Conservation (phyloP, 139 green algal species). For the Mychonastes homosphaera region DNA sequence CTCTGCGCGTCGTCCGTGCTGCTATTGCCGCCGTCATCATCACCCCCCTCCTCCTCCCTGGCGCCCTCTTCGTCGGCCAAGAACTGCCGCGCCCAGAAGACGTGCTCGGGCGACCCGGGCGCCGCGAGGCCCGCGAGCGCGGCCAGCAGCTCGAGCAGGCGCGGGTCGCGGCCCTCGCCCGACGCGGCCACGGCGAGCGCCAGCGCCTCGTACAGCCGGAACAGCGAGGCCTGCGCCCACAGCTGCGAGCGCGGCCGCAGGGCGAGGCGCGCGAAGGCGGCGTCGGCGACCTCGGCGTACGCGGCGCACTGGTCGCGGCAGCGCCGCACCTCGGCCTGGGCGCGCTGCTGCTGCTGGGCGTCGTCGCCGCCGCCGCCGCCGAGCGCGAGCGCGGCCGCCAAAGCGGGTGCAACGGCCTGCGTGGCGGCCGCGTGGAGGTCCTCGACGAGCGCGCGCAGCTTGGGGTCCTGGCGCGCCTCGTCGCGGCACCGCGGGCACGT, state of each 20-base stretch:
- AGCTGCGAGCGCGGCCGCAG: constrained; percentile 20
- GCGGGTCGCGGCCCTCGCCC: constrained; percentile 22
- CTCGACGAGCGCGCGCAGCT: constrained; percentile 21
- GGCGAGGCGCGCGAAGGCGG: constrained; percentile 20
- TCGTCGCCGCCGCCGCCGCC: too few species aligned
- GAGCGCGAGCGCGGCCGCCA: neutral
- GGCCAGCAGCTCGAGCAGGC: constrained; percentile 23
- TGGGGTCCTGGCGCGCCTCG: constrained; percentile 15
- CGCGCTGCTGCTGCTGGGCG: neutral
- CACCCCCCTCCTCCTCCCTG: too few species aligned
- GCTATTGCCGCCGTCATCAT: too few species aligned
- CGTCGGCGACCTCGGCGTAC: constrained; percentile 18
- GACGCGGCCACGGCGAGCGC: constrained; percentile 10
- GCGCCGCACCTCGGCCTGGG: neutral
- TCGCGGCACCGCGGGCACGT: constrained; percentile 15
- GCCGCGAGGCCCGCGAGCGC: constrained; percentile 16
- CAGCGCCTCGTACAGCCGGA: constrained; percentile 24
- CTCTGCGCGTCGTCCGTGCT: too few species aligned
- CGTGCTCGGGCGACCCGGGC: constrained; percentile 19
- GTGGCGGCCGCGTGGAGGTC: constrained; percentile 15
- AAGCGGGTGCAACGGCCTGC: neutral
- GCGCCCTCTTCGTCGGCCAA: too few species aligned
- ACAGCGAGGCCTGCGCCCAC: constrained; percentile 21
- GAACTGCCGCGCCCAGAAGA: constrained; percentile 21
- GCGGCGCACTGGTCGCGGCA: neutral